Base-by-base conservation (phyloP, 2,329 filamentous ascomycete genomes). In the Diaporthe sp. region DNA sequence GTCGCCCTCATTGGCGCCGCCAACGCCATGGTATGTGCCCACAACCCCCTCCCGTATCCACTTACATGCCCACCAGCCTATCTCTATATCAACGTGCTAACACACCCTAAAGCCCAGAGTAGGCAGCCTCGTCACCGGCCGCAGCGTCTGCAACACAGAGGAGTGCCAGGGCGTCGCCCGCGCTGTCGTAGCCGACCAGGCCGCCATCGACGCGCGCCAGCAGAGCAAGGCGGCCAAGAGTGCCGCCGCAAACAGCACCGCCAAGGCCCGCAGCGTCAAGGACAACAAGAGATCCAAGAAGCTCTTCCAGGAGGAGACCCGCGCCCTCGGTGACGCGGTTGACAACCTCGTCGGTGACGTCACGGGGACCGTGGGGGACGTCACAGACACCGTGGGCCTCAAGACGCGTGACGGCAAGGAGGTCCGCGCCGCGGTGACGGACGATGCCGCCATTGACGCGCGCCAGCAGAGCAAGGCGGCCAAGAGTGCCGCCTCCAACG, bases 1-100 rank as follows among this genome's bases (percentile, higher is more conserved):
- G 4, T 72, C 38, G 67, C 67, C 25, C 50, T 76, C 28, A 17
- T 71, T 25, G 40, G 74, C 67, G 55, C 73, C 57, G 72, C 74
- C 17, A 50, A 67, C 4, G 74, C 72, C 66, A 35, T 76, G 50
- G 67, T 76, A 66, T 6, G 69, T 60, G 12, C 19, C 5, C 52
- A 15, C n/a, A 2, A 5, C 28, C 28, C 25, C 5, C 17, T 17
- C 3, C 2, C 1, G n/a, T 33, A 64, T 25, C 30, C 64, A 28
- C 45, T 4, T 12, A 8, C 42, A 8, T n/a, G 15, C 13, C 19
- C 17, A 22, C 47, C n/a, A 52, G n/a, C 50, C 7, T 30, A 2
- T 25, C n/a, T 38, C 30, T 17, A 25, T 25, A 28, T 9, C 42
- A 50, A 9, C 19, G 2, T 13, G 33, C 64, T 67, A 52, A 67